Evolutionary conservation across 2,329 filamentous ascomycete genomes (phyloP).

Genomic region (Sclerotiophoma versabilis): DNA sequence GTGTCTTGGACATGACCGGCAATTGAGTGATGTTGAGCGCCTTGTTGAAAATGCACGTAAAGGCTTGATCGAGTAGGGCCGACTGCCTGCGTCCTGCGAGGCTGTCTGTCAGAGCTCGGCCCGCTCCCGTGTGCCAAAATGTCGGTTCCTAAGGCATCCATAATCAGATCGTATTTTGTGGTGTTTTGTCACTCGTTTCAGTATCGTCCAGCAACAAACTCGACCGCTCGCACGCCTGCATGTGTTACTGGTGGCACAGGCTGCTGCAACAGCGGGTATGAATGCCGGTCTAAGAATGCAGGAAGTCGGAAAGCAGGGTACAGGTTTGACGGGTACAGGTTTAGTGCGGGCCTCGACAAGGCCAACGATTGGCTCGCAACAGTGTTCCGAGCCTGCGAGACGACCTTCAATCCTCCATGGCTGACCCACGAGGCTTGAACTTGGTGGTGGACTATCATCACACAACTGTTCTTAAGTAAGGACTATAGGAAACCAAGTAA

Average conservation of each 20-base stretch:
- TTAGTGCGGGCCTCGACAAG: neutral
- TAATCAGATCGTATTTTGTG: conserved; percentile 4
- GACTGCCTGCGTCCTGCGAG: conserved; percentile 12
- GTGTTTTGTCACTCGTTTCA: neutral
- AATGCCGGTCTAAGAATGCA: too few relatives aligned
- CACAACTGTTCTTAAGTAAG: too few relatives aligned
- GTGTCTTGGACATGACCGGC: neutral
- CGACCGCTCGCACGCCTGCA: neutral
- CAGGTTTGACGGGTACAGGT: neutral
- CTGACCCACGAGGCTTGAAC: neutral
- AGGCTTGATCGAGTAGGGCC: conserved; percentile 8
- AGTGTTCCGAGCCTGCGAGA: neutral
- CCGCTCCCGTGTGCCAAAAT: conserved; percentile 20
- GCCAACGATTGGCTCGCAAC: conserved; percentile 3
- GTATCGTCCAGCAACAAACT: neutral
- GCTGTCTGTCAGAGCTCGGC: conserved; percentile 20
- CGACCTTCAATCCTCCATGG: neutral
- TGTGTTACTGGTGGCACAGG: neutral
- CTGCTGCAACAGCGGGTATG: neutral
- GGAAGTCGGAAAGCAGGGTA: neutral
- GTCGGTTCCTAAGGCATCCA: conserved; percentile 19
- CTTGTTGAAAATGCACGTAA: neutral
- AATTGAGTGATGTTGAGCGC: neutral
- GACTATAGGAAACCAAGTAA: neutral
- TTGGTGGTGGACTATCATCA: too few relatives aligned